Evolutionary conservation across 164 flowering plant genomes (phyloP).

Genomic region (Vitis rupestris): DNA sequence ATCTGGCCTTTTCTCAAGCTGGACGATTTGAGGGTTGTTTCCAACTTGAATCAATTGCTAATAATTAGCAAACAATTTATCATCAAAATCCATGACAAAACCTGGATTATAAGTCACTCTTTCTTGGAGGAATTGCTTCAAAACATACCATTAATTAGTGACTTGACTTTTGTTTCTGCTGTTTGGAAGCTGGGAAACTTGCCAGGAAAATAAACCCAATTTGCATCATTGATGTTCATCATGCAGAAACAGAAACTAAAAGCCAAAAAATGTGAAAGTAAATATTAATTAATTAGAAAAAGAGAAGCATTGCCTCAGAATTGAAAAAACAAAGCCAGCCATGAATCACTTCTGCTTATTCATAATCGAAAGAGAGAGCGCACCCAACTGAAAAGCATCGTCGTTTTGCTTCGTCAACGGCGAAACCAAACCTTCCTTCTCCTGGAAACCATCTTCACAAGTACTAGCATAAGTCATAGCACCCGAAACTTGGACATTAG

Average conservation of each 20-base stretch:
- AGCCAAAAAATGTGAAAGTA: too few species aligned
- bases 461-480: slow-evolving; percentile 44
- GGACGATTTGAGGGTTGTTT: too few species aligned
- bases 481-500: slow-evolving; percentile 35
- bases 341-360: slow-evolving; percentile 24
- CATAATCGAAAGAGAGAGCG: slow-evolving; percentile 42
- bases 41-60: too few species aligned
- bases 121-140: slow-evolving; percentile 3
- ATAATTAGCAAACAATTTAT: too few species aligned
- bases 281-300: too few species aligned
- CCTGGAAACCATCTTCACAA: slow-evolving; percentile 64
- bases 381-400: slow-evolving; percentile 35
- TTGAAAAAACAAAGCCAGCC: too few species aligned
- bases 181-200: too few species aligned
- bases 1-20: too few species aligned
- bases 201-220: background rate
- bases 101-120: slow-evolving; percentile 2
- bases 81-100: too few species aligned
- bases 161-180: too few species aligned
- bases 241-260: too few species aligned
- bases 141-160: background rate
- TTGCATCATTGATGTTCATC: background rate
- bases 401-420: slow-evolving; percentile 45
- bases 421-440: slow-evolving; percentile 39
- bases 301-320: too few species aligned